These are phyloP conservation scores for Posidonia australis DNA, from an alignment of 106 monocot genomes.

Conservation along the genomic window DNA sequence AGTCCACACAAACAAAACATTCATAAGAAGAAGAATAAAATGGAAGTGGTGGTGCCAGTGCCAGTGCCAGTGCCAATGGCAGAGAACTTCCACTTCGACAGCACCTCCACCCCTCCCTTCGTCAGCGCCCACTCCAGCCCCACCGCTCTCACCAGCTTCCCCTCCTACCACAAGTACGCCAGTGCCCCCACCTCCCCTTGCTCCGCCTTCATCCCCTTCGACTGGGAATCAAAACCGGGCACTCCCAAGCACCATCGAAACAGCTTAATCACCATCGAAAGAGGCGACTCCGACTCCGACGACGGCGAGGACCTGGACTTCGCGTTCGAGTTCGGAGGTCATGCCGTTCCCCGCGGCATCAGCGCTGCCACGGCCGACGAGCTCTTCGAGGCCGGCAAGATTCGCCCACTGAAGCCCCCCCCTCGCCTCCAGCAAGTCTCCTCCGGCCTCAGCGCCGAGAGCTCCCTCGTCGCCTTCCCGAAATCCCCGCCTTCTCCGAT, in stretches of 20 bases:
- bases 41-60: too few relatives aligned
- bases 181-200: conserved; percentile 48
- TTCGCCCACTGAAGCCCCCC: conserved; percentile 43
- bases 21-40: too few relatives aligned
- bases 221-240: conserved; percentile 43
- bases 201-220: conserved; percentile 21
- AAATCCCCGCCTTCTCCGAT: too few relatives aligned
- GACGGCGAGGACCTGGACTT: conserved; percentile 5
- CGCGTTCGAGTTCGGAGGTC: conserved; percentile 35
- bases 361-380: conserved; percentile 28
- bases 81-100: too few relatives aligned
- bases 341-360: conserved; percentile 6
- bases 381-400: conserved; percentile 38
- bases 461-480: not conserved
- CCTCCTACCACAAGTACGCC: conserved; percentile 16
- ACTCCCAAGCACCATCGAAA: conserved; percentile 22
- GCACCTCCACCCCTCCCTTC: too few relatives aligned
- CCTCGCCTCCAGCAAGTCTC: conserved; percentile 29
- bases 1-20: too few relatives aligned
- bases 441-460: not conserved
- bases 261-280: not conserved
- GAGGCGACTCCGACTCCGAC: not conserved
- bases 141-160: not conserved
- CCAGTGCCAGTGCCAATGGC: too few relatives aligned
- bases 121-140: too few relatives aligned